Conservation (phyloP, 495 filamentous ascomycete species). For the Hypomontagnella submonticulosa region DNA sequence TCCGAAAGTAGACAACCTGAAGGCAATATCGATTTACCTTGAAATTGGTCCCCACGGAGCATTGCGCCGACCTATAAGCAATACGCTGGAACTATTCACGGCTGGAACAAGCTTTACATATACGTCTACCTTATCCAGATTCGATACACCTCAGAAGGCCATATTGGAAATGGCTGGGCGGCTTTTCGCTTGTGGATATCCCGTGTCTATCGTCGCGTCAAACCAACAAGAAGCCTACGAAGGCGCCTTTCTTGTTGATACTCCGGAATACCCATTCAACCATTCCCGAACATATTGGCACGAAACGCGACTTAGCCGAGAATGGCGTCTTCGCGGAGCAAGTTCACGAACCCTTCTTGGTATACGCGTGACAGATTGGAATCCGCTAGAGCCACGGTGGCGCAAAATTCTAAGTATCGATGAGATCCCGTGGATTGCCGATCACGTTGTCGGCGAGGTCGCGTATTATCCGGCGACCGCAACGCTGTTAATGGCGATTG, state of each 20-base stretch:
- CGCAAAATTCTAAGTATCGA: constrained; percentile 46
- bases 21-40: constrained; percentile 47
- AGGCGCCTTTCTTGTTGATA: constrained; percentile 43
- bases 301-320: constrained; percentile 52
- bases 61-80: constrained; percentile 58
- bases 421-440: constrained; percentile 58
- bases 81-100: constrained; percentile 51
- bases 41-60: constrained; percentile 70
- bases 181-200: constrained; percentile 48
- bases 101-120: constrained; percentile 31
- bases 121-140: constrained; percentile 44
- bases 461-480: constrained; percentile 65
- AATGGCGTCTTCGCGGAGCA: constrained; percentile 54
- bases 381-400: constrained; percentile 56
- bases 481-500: constrained; percentile 61
- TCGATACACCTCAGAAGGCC: constrained; percentile 34
- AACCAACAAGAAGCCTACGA: too few relatives aligned
- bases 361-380: constrained; percentile 42
- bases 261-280: constrained; percentile 55
- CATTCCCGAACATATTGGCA: constrained; percentile 53
- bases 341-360: constrained; percentile 60
- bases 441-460: constrained; percentile 47
- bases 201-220: constrained; percentile 32
- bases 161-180: constrained; percentile 45
- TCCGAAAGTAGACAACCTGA: constrained; percentile 9